Evolutionary conservation across 257 asterid genomes (phyloP).

Genomic region (Cordia subcordata): DNA sequence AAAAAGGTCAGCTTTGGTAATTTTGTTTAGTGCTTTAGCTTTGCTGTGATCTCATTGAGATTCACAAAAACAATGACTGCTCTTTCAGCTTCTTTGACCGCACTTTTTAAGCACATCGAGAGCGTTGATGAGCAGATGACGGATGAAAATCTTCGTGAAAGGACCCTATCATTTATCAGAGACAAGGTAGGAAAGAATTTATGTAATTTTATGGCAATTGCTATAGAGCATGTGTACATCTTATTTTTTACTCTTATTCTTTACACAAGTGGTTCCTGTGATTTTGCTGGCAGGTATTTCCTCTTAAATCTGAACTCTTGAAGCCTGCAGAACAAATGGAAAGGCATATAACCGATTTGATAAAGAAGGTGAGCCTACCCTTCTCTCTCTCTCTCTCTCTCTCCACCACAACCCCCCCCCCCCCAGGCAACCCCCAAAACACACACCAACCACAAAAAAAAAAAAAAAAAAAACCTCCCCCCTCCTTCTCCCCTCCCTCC

Average conservation of each 20-base stretch:
- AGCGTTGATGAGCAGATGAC: constrained; percentile 77
- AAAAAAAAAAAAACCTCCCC: too few species aligned
- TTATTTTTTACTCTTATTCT: constrained; percentile 3
- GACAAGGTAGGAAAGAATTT: constrained; percentile 59
- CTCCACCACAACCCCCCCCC: too few species aligned
- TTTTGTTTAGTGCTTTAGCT: constrained; percentile 9
- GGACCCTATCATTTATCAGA: constrained; percentile 70
- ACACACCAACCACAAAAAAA: too few species aligned
- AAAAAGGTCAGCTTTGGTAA: background rate
- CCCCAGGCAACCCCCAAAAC: too few species aligned
- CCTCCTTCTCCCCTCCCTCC: too few species aligned
- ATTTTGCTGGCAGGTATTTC: constrained; percentile 58
- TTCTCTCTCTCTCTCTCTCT: constrained; percentile 3
- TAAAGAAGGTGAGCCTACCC: constrained; percentile 49
- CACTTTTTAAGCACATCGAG: constrained; percentile 92
- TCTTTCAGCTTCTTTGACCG: constrained; percentile 76
- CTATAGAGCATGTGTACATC: constrained; percentile 1
- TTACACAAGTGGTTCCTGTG: background rate
- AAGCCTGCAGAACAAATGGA: constrained; percentile 85
- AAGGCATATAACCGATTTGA: constrained; percentile 86
- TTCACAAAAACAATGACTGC: constrained; percentile 12
- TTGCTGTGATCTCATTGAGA: constrained; percentile 12
- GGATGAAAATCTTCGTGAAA: constrained; percentile 92
- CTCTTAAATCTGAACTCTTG: constrained; percentile 82
- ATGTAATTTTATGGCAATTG: constrained; percentile 11